phyloP scores from a whole-genome alignment of 495 filamentous ascomycete species.

The Aspergillus sclerotiicarbonarius region DNA sequence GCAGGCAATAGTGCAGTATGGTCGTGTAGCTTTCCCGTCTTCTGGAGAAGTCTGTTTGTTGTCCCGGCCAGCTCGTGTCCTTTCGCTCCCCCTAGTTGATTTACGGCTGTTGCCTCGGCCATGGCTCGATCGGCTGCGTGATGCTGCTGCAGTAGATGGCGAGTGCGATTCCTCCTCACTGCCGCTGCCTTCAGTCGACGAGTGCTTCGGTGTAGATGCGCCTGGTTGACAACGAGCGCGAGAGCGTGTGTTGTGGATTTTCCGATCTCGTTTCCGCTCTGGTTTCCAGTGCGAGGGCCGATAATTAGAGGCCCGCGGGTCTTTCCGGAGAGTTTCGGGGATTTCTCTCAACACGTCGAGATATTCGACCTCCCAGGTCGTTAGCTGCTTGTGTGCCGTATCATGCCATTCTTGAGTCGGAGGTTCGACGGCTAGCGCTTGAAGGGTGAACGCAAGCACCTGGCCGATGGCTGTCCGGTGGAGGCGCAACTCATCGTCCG shows the following conservation, averaged over 20 bases:
- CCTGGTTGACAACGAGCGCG: constrained; percentile 23
- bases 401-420: constrained; percentile 40
- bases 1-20: constrained; percentile 29
- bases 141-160: constrained; percentile 21
- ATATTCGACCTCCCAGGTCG: constrained; percentile 30
- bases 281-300: constrained; percentile 27
- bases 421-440: constrained; percentile 33
- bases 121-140: constrained; percentile 19
- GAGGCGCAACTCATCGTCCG: constrained; percentile 26
- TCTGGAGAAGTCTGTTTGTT: constrained; percentile 20
- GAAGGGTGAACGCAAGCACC: constrained; percentile 48
- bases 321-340: constrained; percentile 27
- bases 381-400: constrained; percentile 23
- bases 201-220: constrained; percentile 49
- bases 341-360: constrained; percentile 26
- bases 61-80: not conserved
- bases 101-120: constrained; percentile 14
- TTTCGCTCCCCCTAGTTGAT: constrained; percentile 11
- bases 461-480: constrained; percentile 44
- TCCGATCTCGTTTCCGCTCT: too few species aligned
- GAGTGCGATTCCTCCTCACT: constrained; percentile 24
- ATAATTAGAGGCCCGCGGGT: constrained; percentile 26
- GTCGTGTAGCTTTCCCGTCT: constrained; percentile 15
- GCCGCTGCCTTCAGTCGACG: constrained; percentile 22
- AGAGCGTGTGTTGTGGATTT: constrained; percentile 28